Evolutionary conservation across 2,329 filamentous ascomycete species (phyloP).

Genomic region (Alternaria triticina): DNA sequence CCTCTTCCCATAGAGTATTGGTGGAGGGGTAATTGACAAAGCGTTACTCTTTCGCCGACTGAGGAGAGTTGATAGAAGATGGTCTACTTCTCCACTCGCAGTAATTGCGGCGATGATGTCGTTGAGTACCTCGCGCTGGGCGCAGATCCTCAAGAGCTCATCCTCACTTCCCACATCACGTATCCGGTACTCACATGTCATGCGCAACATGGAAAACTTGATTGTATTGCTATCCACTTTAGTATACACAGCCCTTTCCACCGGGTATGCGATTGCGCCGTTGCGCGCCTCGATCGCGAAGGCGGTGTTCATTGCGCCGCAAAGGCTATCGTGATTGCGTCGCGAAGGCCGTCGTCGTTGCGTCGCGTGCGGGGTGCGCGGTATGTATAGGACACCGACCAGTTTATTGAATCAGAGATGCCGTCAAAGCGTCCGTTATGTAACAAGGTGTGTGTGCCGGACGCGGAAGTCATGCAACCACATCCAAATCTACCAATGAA

Average conservation of each 20-base stretch:
- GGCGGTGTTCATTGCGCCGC: background rate
- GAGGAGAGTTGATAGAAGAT: constrained; percentile 41
- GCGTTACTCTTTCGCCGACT: constrained; percentile 48
- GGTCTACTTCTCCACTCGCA: constrained; percentile 36
- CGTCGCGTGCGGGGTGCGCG: constrained; percentile 6
- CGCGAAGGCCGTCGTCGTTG: background rate
- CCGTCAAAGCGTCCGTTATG: constrained; percentile 93
- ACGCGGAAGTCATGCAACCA: constrained; percentile 95
- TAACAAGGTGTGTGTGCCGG: constrained; percentile 99
- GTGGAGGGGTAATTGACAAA: constrained; percentile 48
- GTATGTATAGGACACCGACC: constrained; percentile 54
- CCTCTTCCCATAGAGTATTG: constrained; percentile 36
- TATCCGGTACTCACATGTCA: background rate
- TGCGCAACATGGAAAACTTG: constrained; percentile 1
- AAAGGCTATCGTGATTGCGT: too few species aligned
- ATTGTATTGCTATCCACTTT: constrained; percentile 5
- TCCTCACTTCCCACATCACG: background rate
- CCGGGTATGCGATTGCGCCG: background rate
- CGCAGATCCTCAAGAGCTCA: background rate
- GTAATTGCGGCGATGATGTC: constrained; percentile 28
- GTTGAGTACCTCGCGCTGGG: background rate
- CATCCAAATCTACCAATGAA: constrained; percentile 68
- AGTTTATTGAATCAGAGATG: constrained; percentile 84
- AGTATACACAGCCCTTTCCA: constrained; percentile 2
- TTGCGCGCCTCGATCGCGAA: background rate